Base-by-base conservation (phyloP, 2,329 filamentous ascomycete species). In the Pseudogymnoascus sp. region DNA sequence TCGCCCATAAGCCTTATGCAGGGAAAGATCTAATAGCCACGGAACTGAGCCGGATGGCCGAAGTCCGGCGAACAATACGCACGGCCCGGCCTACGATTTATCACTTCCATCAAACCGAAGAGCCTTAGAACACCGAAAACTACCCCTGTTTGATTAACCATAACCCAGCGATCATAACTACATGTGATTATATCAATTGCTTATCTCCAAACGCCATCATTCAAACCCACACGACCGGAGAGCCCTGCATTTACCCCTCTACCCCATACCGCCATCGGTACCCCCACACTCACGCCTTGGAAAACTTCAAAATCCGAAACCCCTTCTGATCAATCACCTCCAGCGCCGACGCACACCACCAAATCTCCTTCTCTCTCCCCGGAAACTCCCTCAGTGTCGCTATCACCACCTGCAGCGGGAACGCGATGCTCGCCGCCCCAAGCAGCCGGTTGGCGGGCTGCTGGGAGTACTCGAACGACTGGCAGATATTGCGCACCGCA, bases 391-490 rank as follows among this genome's bases (percentile, higher is more conserved):
- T 62, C 16, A 72, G 45, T 2, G 64, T 66, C 33, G 70, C 67
- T 19, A 70, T 67, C 4, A 67, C 68, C 5, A 72, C 67, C 25
- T 67, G 67, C 35, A 72, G 28, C 4, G 71, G 69, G 19, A 69
- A 66, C 4, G 70, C 64, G 2, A 66, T 55, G 4, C 38, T 45
- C n/a, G 66, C 64, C 1, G 64, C 58, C 1, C 65, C 67, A 8
- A 64, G 55, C 33, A 64, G 64, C 11, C 64, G 19, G 62, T 69
- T 68, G 1, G 69, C 64, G 3, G 70, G 66, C 38, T 69, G 62
- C 39, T 73, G 38, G 55, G 69, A 71, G 58, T 72, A 76, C 61
- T 75, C 70, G 8, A 75, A 61, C 0, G 73, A 72, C 60, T 74
- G 71, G 58, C 74, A 73, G 38, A 77, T 72, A 55, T 72, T 71